phyloP scores from a whole-genome alignment of 106 monocot genomes.

The Acorus calamus region DNA sequence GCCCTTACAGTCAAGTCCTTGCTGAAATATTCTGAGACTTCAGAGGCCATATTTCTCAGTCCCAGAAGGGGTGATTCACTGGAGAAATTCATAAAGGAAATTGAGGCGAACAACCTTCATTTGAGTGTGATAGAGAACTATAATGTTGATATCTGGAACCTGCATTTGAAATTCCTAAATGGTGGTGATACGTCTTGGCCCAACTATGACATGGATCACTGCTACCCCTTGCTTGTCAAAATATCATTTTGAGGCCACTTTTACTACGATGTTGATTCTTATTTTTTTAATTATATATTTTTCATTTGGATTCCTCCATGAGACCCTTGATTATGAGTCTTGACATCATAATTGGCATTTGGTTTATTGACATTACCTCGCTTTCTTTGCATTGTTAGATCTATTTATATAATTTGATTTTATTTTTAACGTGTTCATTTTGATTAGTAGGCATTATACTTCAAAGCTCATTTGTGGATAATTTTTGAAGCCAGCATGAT shows the following conservation, averaged over 20 bases:
- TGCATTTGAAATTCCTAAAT: slow-evolving; percentile 49
- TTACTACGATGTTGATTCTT: no score
- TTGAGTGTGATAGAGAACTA: slow-evolving; percentile 73
- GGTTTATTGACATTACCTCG: no score
- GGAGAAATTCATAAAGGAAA: slow-evolving; percentile 48
- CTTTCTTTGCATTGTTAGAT: no score
- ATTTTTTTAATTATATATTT: no score
- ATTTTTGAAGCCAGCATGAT: no score
- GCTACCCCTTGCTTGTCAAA: slow-evolving; percentile 72
- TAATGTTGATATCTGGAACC: slow-evolving; percentile 50
- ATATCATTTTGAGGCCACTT: slow-evolving; percentile 12
- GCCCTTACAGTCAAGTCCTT: slow-evolving; percentile 51
- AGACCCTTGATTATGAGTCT: no score
- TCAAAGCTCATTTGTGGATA: no score
- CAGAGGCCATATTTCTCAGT: slow-evolving; percentile 73
- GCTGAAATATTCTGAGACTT: slow-evolving; percentile 47
- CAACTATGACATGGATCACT: slow-evolving; percentile 74
- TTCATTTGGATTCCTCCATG: no score
- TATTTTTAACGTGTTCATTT: no score
- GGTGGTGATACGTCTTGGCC: slow-evolving; percentile 56
- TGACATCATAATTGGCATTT: no score
- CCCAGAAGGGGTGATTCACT: slow-evolving; percentile 90
- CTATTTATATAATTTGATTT: no score
- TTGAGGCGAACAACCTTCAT: slow-evolving; percentile 38
- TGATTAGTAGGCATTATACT: no score